phyloP scores from a whole-genome alignment of 345 rosid genomes.

The Eucalyptus camaldulensis region DNA sequence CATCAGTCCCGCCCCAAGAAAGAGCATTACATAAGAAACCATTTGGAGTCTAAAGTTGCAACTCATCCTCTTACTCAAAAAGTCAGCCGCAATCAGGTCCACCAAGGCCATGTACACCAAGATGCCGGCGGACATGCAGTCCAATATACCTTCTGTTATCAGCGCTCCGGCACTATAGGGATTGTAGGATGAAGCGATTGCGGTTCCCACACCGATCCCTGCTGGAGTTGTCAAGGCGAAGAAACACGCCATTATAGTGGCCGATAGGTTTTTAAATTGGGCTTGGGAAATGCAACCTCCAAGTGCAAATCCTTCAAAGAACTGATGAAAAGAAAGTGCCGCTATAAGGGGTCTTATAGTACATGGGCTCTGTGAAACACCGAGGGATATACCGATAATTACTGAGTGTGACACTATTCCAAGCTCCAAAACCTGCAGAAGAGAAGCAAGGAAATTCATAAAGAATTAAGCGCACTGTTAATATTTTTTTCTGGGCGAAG shows the following conservation, averaged over 20 bases:
- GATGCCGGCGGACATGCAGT: conserved; percentile 82
- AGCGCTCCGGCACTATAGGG: conserved; percentile 50
- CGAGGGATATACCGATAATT: conserved; percentile 81
- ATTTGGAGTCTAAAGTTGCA: conserved; percentile 71
- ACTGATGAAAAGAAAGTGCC: conserved; percentile 85
- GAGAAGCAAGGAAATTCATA: neutral
- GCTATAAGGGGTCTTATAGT: conserved; percentile 77
- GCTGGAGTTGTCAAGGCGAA: conserved; percentile 68
- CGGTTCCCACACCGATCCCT: conserved; percentile 62
- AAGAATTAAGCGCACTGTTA: neutral
- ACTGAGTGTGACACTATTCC: conserved; percentile 91
- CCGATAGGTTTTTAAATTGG: conserved; percentile 30
- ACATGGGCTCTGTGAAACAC: conserved; percentile 80
- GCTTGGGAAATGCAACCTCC: conserved; percentile 96
- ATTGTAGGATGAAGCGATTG: conserved; percentile 49
- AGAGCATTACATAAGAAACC: conserved; percentile 60
- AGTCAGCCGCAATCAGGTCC: conserved; percentile 89
- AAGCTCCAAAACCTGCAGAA: conserved; percentile 68
- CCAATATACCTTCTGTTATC: conserved; percentile 64
- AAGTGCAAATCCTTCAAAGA: conserved; percentile 95
- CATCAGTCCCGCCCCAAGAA: conserved; percentile 93
- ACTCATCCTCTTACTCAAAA: conserved; percentile 82
- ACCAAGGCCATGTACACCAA: conserved; percentile 91
- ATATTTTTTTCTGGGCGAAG: neutral
- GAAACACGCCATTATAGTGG: conserved; percentile 61